Base-by-base conservation (phyloP, 371 early-diverging fungal genomes). In the Catenaria anguillulae region DNA sequence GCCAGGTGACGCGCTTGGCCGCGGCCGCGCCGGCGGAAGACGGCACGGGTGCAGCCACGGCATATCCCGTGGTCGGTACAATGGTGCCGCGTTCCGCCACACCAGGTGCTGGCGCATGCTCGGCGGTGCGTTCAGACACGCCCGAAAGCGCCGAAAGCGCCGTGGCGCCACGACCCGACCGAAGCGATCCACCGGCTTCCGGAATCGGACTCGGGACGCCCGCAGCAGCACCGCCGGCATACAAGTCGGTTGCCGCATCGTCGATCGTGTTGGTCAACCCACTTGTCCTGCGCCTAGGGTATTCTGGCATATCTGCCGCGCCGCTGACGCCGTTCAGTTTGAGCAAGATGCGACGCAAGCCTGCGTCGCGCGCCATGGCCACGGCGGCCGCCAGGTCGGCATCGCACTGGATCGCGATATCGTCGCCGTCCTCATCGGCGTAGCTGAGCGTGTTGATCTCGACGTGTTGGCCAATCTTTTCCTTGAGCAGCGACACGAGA, bases 401-500 rank as follows among this genome's bases (percentile, higher is more conserved):
- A 61, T 88, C 86, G 19, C 77, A 75, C 35, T 81, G 80, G 67
- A 94, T 75, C 65, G 84, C 72, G n/a, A 94, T 86, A 61, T 82
- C 71, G 68, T 94, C 94, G 59, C 85, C 81, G 56, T 93, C 94
- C 62, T 93, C 92, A 65, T 94, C 94, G 62, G 86, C 62, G 66
- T 92, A 94, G 19, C 82, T 81, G 36, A 94, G 75, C 35, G 80
- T 80, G 33, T 83, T 72, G 73, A 78, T 73, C 59, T 70, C 70
- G 26, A 80, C 63, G 42, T 74, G 68, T 33, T 54, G 35, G 37
- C 73, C 74, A 52, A 82, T 71, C 69, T 77, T 77, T 56, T 75
- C 70, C 63, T 76, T 65, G 48, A 86, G 76, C 17, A 74, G 71
- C 42, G 76, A 71, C 55, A 75, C 72, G 50, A 88, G 71, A 24